A percentile compares a stretch with the other conserved stretches of the same genome.
These are phyloP conservation scores for Rhynchospora tenuis DNA, from an alignment of 176 grass and related monocot genomes.

Conservation along the genomic window DNA sequence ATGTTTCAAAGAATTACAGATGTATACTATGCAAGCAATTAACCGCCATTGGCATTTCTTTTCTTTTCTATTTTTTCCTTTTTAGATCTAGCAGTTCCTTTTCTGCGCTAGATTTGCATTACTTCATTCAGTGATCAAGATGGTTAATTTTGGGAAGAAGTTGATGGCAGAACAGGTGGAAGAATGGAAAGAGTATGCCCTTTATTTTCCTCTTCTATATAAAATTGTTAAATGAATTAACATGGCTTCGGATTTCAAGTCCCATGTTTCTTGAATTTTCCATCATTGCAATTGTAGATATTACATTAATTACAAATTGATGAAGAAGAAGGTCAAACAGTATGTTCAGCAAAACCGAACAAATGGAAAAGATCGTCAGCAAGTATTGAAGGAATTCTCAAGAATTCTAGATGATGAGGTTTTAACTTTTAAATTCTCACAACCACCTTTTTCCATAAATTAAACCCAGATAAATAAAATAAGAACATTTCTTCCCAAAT, in stretches of 20 bases:
- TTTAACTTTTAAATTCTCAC: slow-evolving; percentile 8
- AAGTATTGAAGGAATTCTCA: slow-evolving; percentile 89
- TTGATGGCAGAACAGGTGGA: slow-evolving; percentile 56
- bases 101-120: background rate
- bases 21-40: background rate
- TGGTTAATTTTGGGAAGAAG: slow-evolving; percentile 91
- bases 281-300: slow-evolving; percentile 37
- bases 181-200: slow-evolving; percentile 78
- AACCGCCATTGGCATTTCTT: background rate
- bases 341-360: slow-evolving; percentile 67
- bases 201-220: background rate
- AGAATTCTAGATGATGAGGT: slow-evolving; percentile 90
- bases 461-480: background rate
- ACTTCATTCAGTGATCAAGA: slow-evolving; percentile 18
- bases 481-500: slow-evolving; percentile 10
- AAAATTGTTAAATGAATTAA: background rate
- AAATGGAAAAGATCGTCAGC: slow-evolving; percentile 38
- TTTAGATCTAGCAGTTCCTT: background rate
- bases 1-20: background rate
- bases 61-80: background rate
- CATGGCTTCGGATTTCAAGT: background rate
- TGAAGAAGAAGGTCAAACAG: slow-evolving; percentile 97
- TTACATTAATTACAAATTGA: slow-evolving; percentile 97
- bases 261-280: slow-evolving; percentile 2
- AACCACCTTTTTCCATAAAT: background rate